Percentiles rank a stretch among this genome's conserved stretches.
Conservation (phyloP, 1,284 basidiomycete species). For the Porogramme epimiltina region DNA sequence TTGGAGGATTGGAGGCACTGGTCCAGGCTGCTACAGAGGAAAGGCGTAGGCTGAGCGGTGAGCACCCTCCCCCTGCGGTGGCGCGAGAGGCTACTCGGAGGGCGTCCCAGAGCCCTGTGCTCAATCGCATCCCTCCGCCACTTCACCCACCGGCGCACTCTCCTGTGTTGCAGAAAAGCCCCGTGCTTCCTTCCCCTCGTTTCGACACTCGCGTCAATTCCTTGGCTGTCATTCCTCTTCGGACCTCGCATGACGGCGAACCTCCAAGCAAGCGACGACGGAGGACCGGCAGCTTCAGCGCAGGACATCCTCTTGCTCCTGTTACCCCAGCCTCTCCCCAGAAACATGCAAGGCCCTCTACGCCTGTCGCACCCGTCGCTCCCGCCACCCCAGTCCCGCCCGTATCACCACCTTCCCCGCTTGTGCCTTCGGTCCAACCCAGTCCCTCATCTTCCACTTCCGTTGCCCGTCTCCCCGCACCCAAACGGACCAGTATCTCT, state of each 20-base stretch:
- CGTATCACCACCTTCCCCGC: background rate
- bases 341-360: no score
- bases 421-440: background rate
- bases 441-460: background rate
- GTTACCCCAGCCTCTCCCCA: background rate
- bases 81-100: conserved; percentile 17
- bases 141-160: conserved; percentile 16
- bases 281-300: conserved; percentile 12
- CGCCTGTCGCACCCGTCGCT: background rate
- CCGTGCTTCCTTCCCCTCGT: conserved; percentile 15
- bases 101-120: conserved; percentile 27
- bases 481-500: conserved; percentile 10
- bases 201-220: conserved; percentile 19
- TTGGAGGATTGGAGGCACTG: conserved; percentile 52
- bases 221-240: conserved; percentile 16
- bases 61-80: conserved; percentile 21
- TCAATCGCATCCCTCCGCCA: conserved; percentile 17
- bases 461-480: no score
- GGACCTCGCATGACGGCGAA: conserved; percentile 18
- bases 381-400: background rate
- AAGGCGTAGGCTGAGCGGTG: conserved; percentile 43
- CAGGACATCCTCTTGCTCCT: background rate
- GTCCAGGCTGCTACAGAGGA: conserved; percentile 59
- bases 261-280: conserved; percentile 25
- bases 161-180: conserved; percentile 15